phyloP scores from a whole-genome alignment of 169 alveolate species.

The Plasmodium cynomolgi region DNA sequence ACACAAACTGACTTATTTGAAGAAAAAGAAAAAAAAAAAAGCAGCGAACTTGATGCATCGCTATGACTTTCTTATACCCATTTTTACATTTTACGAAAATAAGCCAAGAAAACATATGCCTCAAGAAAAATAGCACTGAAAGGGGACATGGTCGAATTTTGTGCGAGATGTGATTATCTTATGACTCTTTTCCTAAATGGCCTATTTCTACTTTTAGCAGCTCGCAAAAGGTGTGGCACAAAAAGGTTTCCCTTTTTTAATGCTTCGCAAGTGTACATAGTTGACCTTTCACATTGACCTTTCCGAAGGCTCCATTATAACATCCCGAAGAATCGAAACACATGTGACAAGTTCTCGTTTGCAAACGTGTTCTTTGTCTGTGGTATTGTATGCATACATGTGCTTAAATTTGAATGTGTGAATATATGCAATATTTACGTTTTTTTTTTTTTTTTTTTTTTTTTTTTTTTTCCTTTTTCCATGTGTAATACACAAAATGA shows the following conservation, averaged over 20 bases:
- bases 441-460: neutral
- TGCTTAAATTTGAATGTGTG: neutral
- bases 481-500: conserved; percentile 18
- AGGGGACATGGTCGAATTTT: neutral
- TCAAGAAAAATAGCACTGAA: neutral
- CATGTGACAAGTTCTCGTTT: neutral
- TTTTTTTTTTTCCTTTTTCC: neutral
- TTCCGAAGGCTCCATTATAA: neutral
- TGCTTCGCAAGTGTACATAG: neutral
- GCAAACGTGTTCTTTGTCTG: conserved; percentile 5
- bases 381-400: conserved; percentile 2
- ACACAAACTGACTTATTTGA: neutral
- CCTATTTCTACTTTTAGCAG: neutral
- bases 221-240: neutral
- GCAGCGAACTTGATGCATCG: neutral
- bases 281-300: neutral
- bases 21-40: conserved; percentile 2
- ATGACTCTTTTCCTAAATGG: neutral
- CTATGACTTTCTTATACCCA: neutral
- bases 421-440: neutral
- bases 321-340: conserved; percentile 18
- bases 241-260: neutral
- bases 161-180: neutral
- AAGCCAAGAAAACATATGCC: neutral
- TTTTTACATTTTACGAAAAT: conserved; percentile 6